Conservation (phyloP, 306 rosid species). For the Hippophae rhamnoides region DNA sequence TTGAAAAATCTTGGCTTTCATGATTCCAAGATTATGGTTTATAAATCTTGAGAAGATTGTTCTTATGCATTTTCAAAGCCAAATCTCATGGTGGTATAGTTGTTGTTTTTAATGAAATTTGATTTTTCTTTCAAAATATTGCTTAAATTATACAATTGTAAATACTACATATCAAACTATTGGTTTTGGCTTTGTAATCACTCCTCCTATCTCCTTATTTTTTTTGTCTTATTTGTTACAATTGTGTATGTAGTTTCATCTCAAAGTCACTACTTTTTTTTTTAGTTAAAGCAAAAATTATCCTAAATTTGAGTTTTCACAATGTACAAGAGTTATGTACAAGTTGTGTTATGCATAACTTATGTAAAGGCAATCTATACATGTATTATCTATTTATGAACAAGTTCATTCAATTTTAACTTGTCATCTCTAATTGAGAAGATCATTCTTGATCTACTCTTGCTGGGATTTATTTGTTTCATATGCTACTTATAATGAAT, state of each 20-base stretch:
- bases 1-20: slow-evolving; percentile 28
- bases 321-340: too few relatives aligned
- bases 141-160: slow-evolving; percentile 39
- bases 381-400: neutral
- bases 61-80: slow-evolving; percentile 27
- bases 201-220: neutral
- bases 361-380: too few relatives aligned
- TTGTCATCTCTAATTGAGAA: neutral
- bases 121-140: slow-evolving; percentile 28
- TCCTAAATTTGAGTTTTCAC: too few relatives aligned
- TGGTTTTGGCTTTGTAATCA: slow-evolving; percentile 64
- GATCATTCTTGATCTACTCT: too few relatives aligned
- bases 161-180: slow-evolving; percentile 37
- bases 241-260: too few relatives aligned
- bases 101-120: slow-evolving; percentile 51
- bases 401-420: neutral
- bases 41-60: slow-evolving; percentile 20
- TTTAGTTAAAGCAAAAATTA: neutral
- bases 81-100: slow-evolving; percentile 28
- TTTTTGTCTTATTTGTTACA: neutral
- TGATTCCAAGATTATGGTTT: slow-evolving; percentile 18
- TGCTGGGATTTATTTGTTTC: neutral
- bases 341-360: too few relatives aligned
- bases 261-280: neutral
- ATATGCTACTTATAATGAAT: neutral